Percentiles rank a stretch among this genome's conserved stretches.
These are phyloP conservation scores for Leccinum subfulvum DNA, from an alignment of 1,284 basidiomycete species.

Conservation along the genomic window DNA sequence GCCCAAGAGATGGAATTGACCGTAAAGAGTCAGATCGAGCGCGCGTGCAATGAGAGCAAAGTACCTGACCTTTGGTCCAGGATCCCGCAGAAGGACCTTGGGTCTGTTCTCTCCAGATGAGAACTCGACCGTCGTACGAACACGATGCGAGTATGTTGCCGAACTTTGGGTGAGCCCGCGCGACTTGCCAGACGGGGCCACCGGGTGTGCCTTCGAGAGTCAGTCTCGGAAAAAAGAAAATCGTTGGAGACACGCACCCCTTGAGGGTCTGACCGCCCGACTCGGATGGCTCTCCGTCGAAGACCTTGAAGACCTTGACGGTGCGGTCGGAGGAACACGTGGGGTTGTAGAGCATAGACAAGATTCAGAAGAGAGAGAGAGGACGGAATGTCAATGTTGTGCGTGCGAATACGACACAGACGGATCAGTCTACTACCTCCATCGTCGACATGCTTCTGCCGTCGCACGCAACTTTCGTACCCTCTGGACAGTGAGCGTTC, in stretches of 20 bases:
- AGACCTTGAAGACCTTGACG: no score
- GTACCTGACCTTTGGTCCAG: conserved; percentile 92
- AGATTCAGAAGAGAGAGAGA: no score
- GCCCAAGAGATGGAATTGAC: conserved; percentile 99
- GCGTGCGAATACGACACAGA: no score
- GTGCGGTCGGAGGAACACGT: no score
- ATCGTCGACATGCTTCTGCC: no score
- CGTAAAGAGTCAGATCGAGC: conserved; percentile 29
- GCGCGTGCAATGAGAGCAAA: neutral
- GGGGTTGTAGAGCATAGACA: no score
- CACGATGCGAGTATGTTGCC: conserved; percentile 96
- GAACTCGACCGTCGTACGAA: conserved; percentile 96
- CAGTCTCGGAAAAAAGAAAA: neutral
- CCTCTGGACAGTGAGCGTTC: no score
- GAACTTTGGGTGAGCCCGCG: conserved; percentile 98
- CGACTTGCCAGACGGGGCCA: conserved; percentile 96
- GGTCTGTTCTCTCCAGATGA: conserved; percentile 94
- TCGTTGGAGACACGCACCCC: conserved; percentile 42
- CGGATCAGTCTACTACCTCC: no score
- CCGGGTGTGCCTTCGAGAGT: conserved; percentile 66
- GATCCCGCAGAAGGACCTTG: conserved; percentile 54
- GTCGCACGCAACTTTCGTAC: no score
- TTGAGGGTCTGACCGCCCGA: no score
- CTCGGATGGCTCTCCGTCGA: no score
- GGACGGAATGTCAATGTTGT: no score